phyloP scores from a whole-genome alignment of 2,329 filamentous ascomycete species.

The Colletotrichum endophyticum region DNA sequence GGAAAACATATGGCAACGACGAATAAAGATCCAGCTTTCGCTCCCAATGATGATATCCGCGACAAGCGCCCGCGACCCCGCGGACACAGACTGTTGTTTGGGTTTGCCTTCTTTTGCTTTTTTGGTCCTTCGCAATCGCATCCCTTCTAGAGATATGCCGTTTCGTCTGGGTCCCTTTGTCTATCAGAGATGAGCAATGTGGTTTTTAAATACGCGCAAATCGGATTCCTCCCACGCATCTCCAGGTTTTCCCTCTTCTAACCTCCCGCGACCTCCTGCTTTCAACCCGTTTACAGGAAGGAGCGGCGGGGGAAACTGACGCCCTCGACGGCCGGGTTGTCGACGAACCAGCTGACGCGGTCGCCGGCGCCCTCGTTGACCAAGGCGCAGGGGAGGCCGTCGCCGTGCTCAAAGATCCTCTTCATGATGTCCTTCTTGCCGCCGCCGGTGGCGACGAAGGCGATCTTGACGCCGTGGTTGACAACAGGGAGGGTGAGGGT shows the following conservation, averaged over 20 bases:
- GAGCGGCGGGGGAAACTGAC: constrained; percentile 82
- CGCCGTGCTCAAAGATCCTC: constrained; percentile 87
- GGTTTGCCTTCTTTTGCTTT: not conserved
- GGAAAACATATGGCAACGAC: not conserved
- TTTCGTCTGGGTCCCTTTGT: not conserved
- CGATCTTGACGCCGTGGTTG: constrained; percentile 83
- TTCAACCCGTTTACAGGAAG: constrained; percentile 46
- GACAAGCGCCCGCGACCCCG: not conserved
- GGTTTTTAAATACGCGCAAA: not conserved
- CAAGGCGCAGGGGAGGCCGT: constrained; percentile 81
- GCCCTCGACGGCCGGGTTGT: constrained; percentile 83
- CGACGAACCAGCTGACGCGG: constrained; percentile 94
- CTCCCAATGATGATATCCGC: not conserved
- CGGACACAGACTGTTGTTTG: not conserved
- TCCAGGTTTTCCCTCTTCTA: not conserved
- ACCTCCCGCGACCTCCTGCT: not conserved
- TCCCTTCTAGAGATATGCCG: constrained; percentile 7
- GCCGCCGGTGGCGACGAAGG: constrained; percentile 87
- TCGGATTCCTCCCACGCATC: not conserved
- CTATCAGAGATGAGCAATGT: constrained; percentile 10
- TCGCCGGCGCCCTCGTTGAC: constrained; percentile 87
- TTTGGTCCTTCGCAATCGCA: not conserved
- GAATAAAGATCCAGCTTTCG: constrained; percentile 4
- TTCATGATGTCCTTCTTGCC: constrained; percentile 93
- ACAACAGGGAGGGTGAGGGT: constrained; percentile 93